These are phyloP conservation scores for Endoconidiophora polonica DNA, from an alignment of 2,329 filamentous ascomycete species.

Conservation along the genomic window DNA sequence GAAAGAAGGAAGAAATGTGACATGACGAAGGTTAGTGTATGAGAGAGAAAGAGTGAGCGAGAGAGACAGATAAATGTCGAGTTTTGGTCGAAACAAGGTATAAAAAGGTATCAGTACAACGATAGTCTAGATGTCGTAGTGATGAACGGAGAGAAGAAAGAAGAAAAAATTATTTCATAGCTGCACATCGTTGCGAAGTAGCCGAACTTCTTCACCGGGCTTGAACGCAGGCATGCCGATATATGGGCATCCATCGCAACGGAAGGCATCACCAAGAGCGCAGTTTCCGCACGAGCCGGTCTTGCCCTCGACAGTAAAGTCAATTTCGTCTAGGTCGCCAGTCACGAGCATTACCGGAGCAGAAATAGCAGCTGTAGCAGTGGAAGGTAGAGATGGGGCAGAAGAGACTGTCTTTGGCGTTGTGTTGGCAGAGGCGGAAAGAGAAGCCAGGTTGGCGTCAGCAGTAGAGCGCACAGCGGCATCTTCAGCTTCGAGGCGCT, in stretches of 20 bases:
- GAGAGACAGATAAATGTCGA: too few relatives aligned
- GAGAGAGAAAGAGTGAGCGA: too few relatives aligned
- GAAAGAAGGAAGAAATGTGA: too few relatives aligned
- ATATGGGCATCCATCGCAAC: conserved; percentile 60
- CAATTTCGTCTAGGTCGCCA: conserved; percentile 73
- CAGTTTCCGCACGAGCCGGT: conserved; percentile 91
- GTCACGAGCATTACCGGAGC: conserved; percentile 43
- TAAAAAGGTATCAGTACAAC: too few relatives aligned
- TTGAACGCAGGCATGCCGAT: conserved; percentile 92
- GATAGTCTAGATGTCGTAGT: too few relatives aligned
- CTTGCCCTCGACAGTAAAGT: conserved; percentile 96
- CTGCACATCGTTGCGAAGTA: conserved; percentile 76
- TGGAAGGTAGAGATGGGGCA: neutral
- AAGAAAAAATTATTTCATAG: conserved; percentile 30
- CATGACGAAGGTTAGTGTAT: too few relatives aligned
- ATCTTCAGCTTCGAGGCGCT: conserved; percentile 77
- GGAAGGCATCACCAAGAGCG: conserved; percentile 77
- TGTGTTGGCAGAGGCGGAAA: conserved; percentile 19
- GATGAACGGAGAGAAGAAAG: neutral
- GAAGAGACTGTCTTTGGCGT: neutral
- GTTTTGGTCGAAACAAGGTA: too few relatives aligned
- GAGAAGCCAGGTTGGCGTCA: conserved; percentile 39
- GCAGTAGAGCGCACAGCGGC: conserved; percentile 51
- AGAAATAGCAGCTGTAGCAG: conserved; percentile 24
- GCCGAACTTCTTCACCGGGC: conserved; percentile 80